Conservation (phyloP, 495 filamentous ascomycete genomes). For the Neurospora sp. region DNA sequence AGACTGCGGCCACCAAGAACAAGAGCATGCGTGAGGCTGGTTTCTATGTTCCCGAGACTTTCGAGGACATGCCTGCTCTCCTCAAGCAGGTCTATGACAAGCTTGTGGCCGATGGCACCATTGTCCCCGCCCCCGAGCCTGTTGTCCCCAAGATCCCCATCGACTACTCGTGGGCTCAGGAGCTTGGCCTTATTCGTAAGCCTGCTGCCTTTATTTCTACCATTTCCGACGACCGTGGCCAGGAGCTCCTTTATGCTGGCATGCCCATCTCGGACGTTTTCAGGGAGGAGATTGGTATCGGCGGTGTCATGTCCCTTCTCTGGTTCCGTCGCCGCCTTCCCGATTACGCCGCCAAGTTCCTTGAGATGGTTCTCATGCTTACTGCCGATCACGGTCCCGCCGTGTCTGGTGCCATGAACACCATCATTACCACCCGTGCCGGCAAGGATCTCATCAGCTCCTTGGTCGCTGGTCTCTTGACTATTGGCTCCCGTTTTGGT, state of each 20-base stretch:
- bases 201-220: constrained; percentile 99
- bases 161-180: constrained; percentile 99
- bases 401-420: constrained; percentile 99
- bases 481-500: constrained; percentile 96
- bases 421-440: constrained; percentile 97
- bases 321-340: constrained; percentile 99
- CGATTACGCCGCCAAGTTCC: constrained; percentile 92
- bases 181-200: constrained; percentile 98
- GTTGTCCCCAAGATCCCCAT: constrained; percentile 97
- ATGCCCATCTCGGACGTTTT: constrained; percentile 99
- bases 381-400: constrained; percentile 98
- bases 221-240: constrained; percentile 98
- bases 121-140: constrained; percentile 80
- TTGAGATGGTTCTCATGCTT: constrained; percentile 99
- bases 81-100: constrained; percentile 75
- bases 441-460: constrained; percentile 97
- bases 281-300: constrained; percentile 96
- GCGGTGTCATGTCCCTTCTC: constrained; percentile 97
- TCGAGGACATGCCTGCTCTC: constrained; percentile 80
- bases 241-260: constrained; percentile 96
- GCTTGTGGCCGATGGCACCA: constrained; percentile 70
- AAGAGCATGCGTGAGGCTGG: constrained; percentile 90
- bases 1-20: constrained; percentile 95
- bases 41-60: constrained; percentile 84
- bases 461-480: constrained; percentile 90